phyloP scores from a whole-genome alignment of 179 eudicot genomes.

The Silene noctiflora region DNA sequence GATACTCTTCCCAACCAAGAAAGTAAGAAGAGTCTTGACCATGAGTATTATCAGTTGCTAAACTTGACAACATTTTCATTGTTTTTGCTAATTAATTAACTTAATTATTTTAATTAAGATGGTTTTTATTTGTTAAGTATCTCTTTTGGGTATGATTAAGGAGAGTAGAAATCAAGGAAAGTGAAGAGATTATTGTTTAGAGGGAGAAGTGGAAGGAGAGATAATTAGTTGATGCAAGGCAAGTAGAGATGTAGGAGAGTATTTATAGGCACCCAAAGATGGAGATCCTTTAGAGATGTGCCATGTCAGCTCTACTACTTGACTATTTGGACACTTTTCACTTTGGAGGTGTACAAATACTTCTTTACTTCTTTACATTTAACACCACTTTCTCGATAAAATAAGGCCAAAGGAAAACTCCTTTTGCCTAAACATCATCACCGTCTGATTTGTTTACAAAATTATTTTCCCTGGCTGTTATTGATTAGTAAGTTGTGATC shows the following conservation, averaged over 20 bases:
- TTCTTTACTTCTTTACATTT: too few relatives aligned
- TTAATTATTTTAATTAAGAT: too few relatives aligned
- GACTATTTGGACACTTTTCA: constrained; percentile 13
- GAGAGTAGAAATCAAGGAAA: constrained; percentile 19
- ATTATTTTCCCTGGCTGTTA: too few relatives aligned
- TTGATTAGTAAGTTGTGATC: too few relatives aligned
- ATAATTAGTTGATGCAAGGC: constrained; percentile 8
- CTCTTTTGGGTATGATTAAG: too few relatives aligned
- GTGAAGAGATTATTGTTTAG: neutral
- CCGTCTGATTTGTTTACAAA: too few relatives aligned
- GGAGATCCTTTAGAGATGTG: too few relatives aligned
- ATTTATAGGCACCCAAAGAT: constrained; percentile 19
- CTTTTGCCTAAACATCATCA: too few relatives aligned
- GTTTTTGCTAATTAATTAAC: too few relatives aligned
- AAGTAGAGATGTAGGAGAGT: constrained; percentile 16
- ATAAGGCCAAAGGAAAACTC: too few relatives aligned
- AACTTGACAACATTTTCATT: constrained; percentile 61
- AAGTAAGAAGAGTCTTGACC: constrained; percentile 98
- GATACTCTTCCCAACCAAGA: constrained; percentile 92
- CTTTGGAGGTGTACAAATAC: neutral
- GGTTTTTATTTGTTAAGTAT: too few relatives aligned
- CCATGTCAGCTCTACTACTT: constrained; percentile 19
- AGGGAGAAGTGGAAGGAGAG: neutral
- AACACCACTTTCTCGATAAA: too few relatives aligned
- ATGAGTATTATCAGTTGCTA: constrained; percentile 61